These are phyloP conservation scores for Lepidium sativum DNA, from an alignment of 345 rosid species.

Conservation along the genomic window DNA sequence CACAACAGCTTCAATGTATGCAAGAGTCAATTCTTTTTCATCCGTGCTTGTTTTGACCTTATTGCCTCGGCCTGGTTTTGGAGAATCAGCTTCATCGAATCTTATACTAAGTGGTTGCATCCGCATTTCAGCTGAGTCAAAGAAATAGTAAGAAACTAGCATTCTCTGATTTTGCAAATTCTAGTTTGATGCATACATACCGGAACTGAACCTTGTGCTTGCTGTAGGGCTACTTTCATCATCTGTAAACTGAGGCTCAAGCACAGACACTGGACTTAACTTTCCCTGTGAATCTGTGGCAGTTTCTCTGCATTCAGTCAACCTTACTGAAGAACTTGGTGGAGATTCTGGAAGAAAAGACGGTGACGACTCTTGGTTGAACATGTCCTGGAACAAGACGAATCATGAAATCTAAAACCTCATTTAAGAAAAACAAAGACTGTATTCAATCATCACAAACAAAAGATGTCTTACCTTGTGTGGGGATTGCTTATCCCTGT, in stretches of 20 bases:
- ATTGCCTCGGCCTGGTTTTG: constrained; percentile 32
- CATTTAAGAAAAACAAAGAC: background rate
- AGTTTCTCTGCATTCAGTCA: constrained; percentile 36
- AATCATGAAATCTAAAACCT: constrained; percentile 9
- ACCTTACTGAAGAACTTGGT: constrained; percentile 27
- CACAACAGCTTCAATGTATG: constrained; percentile 49
- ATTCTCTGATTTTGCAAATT: background rate
- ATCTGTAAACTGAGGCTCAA: constrained; percentile 53
- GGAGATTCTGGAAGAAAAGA: constrained; percentile 35
- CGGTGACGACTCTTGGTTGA: constrained; percentile 26
- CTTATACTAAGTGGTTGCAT: constrained; percentile 51
- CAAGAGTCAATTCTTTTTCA: constrained; percentile 34
- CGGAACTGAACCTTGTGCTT: constrained; percentile 38
- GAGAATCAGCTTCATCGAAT: constrained; percentile 50
- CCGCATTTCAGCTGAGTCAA: constrained; percentile 32
- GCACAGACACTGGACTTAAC: constrained; percentile 85
- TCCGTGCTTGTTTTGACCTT: constrained; percentile 35
- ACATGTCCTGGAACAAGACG: constrained; percentile 35
- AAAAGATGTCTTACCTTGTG: constrained; percentile 31
- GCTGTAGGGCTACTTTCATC: constrained; percentile 60
- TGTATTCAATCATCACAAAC: background rate
- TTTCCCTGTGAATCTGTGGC: constrained; percentile 42
- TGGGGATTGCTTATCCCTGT: constrained; percentile 9
- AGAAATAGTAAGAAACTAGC: constrained; percentile 23
- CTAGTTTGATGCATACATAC: background rate